phyloP scores from a whole-genome alignment of 2,329 filamentous ascomycete genomes.

The Neobulgaria alba region DNA sequence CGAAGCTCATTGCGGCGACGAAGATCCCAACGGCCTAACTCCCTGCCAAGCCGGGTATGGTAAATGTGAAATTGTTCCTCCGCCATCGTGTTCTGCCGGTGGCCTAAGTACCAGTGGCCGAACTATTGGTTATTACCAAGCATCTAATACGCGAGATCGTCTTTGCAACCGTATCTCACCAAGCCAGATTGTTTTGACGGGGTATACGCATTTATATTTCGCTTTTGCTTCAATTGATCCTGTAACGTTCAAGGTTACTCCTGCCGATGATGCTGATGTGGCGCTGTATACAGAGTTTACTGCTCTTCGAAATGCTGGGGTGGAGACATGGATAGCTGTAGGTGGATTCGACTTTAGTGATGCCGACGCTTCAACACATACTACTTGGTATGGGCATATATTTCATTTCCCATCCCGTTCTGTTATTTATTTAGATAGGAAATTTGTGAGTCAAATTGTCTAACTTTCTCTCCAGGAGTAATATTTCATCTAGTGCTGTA shows the following conservation, averaged over 20 bases:
- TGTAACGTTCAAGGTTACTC: conserved; percentile 19
- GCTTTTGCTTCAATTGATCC: conserved; percentile 37
- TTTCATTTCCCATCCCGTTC: no score
- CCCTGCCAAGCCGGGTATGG: conserved; percentile 5
- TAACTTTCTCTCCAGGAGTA: no score
- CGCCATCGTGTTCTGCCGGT: conserved; percentile 4
- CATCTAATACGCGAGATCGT: background rate
- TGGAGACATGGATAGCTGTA: conserved; percentile 8
- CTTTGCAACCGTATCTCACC: conserved; percentile 1
- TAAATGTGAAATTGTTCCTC: conserved; percentile 1
- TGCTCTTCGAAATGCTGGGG: conserved; percentile 6
- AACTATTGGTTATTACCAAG: background rate
- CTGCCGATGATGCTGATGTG: conserved; percentile 19
- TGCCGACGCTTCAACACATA: no score
- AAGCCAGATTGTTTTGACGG: background rate
- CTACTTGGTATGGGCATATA: conserved; percentile 27
- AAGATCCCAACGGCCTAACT: no score
- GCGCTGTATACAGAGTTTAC: conserved; percentile 11
- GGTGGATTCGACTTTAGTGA: no score
- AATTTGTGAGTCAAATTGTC: no score
- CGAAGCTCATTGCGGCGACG: background rate
- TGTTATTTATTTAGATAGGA: no score
- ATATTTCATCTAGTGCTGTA: no score
- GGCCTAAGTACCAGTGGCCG: background rate
- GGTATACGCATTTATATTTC: conserved; percentile 23